Evolutionary conservation across 2,329 filamentous ascomycete genomes (phyloP), one percentile per base, ranked within the genome.

Genomic region (Cyphellophora attinorum): DNA sequence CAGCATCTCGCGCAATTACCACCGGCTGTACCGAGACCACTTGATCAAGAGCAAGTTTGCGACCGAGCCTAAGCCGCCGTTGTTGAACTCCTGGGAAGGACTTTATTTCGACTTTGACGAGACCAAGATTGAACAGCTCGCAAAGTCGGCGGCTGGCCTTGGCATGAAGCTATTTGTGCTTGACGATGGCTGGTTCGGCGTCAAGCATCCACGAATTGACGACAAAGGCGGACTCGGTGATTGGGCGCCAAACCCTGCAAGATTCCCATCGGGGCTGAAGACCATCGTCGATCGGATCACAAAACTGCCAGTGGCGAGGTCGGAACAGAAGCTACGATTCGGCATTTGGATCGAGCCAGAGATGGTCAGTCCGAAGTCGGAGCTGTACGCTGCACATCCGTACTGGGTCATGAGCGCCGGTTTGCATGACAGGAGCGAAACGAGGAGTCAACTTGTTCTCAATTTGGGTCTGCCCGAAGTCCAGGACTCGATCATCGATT

Each of bases 61-160:
- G 6, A 59, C 60, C 6, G 55, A 65, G 44, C 63, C 63, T 8
- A 67, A 67, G 0, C 76, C 74, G 0, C 60, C 69, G 0, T 53
- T 81, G 28, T 62, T 80, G 14, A 81, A 81, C 51, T 77, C 73
- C 23, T 81, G 76, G 76, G 76, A 81, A 49, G 76, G 74, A 0
- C 57, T 79, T 0, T 62, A 63, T 11, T 78, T 76, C 45, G 54
- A 76, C 42, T 72, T 68, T 51, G 74, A 79, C 44, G 58, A 72
- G 31, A 67, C 59, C 11, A 69, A 63, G 1, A 65, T 80, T 19
- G 67, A 73, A 18, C 58, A 60, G 0, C 59, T 80, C 0, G 75
- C 75, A 0, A 48, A 68, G 27, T 65, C 74, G 42, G 65, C 75
- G 1, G 73, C 75, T 0, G 62, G 65, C 2, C 60, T 80, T 1